A percentile compares a stretch with the other conserved stretches of the same genome.
Conservation (phyloP, 768 basidiomycete species). For the Auricularia cornea region DNA sequence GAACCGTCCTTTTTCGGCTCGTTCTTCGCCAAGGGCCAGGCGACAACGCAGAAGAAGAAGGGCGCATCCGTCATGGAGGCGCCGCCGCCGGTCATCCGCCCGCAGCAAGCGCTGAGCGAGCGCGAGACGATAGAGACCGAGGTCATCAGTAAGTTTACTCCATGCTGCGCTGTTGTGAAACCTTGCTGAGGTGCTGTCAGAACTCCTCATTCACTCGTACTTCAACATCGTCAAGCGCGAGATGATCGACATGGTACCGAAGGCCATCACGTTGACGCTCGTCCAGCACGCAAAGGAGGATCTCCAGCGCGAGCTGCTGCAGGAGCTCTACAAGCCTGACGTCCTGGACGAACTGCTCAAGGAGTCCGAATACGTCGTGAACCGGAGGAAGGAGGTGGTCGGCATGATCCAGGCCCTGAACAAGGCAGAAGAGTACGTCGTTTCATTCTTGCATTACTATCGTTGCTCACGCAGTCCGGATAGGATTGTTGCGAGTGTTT, state of each 20-base stretch:
- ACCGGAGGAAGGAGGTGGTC: conserved; percentile 87
- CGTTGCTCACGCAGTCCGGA: no score
- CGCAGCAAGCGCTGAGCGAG: conserved; percentile 85
- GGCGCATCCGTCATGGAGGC: conserved; percentile 49
- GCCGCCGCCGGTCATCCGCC: conserved; percentile 81
- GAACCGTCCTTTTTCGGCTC: conserved; percentile 90
- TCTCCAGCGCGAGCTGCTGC: conserved; percentile 86
- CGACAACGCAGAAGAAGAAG: conserved; percentile 50
- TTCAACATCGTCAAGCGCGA: conserved; percentile 98
- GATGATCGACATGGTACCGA: conserved; percentile 99
- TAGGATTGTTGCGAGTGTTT: no score
- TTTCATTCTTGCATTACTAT: conserved; percentile 1
- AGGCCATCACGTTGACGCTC: conserved; percentile 85
- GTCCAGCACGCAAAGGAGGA: conserved; percentile 92
- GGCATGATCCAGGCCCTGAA: conserved; percentile 90
- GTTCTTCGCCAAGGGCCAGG: conserved; percentile 74
- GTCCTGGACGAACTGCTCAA: conserved; percentile 92
- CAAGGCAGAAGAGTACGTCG: conserved; percentile 88
- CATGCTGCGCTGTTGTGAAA: background rate
- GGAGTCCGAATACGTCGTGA: conserved; percentile 85
- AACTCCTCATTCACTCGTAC: conserved; percentile 92
- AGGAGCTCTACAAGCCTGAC: conserved; percentile 95
- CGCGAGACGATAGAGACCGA: conserved; percentile 98
- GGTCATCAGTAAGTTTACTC: conserved; percentile 84
- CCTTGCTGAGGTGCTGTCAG: conserved; percentile 31